Conservation (phyloP, 345 rosid species). For the Linum lewisii region DNA sequence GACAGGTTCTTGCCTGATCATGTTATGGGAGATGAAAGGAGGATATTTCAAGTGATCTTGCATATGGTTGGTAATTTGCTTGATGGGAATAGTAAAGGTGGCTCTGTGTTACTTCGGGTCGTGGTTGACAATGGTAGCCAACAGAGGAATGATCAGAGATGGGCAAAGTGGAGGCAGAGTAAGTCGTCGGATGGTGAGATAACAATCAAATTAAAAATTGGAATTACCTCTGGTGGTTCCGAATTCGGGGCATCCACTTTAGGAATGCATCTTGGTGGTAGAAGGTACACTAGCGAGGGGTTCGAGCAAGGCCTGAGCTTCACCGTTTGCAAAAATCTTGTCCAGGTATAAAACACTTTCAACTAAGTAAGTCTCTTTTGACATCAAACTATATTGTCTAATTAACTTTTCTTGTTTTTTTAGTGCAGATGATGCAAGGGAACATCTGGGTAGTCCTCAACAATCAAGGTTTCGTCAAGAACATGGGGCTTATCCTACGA, state of each 20-base stretch:
- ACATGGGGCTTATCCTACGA: constrained; percentile 67
- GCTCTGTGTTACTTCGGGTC: constrained; percentile 39
- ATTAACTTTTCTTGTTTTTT: background rate
- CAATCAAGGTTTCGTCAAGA: constrained; percentile 44
- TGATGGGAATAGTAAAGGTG: constrained; percentile 36
- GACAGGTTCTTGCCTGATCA: constrained; percentile 67
- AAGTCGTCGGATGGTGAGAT: constrained; percentile 51
- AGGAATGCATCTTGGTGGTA: constrained; percentile 31
- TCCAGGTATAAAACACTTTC: constrained; percentile 39
- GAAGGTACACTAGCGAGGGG: constrained; percentile 37
- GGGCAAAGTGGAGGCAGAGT: constrained; percentile 65
- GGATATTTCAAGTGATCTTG: constrained; percentile 80
- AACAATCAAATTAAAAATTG: constrained; percentile 59
- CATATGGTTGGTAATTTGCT: constrained; percentile 81
- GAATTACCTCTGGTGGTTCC: constrained; percentile 21
- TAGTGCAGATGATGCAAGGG: constrained; percentile 75
- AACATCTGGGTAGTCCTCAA: constrained; percentile 59
- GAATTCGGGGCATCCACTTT: constrained; percentile 37
- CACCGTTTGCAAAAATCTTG: constrained; percentile 82
- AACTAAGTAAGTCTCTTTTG: no score
- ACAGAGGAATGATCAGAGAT: constrained; percentile 53
- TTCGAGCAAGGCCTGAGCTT: constrained; percentile 70
- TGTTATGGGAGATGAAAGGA: constrained; percentile 74
- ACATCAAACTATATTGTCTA: no score
- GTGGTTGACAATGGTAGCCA: constrained; percentile 52